A percentile compares a stretch with the other conserved stretches of the same genome.
Evolutionary conservation across 2,329 filamentous ascomycete genomes (phyloP).

Genomic region (Neofusicoccum ribis): DNA sequence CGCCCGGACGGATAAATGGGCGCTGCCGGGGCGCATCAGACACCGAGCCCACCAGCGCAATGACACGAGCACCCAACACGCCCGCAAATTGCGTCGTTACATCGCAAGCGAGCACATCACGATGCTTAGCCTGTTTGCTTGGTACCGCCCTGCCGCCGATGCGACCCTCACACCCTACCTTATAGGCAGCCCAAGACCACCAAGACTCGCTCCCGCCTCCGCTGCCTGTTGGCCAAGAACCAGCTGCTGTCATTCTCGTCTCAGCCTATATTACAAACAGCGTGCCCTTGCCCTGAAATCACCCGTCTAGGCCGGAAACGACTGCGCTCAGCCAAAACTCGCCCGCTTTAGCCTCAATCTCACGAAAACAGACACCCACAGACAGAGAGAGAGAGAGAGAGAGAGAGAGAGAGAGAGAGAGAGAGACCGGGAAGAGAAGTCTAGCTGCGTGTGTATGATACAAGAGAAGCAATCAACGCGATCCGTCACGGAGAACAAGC

Average conservation of each 20-base stretch:
- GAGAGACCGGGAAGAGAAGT: not conserved
- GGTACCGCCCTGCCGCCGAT: not conserved
- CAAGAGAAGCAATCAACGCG: not conserved
- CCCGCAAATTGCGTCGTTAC: not conserved
- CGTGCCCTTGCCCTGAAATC: not conserved
- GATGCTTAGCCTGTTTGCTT: conserved; percentile 17
- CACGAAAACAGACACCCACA: not conserved
- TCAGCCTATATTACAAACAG: conserved; percentile 14
- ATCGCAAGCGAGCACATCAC: conserved; percentile 12
- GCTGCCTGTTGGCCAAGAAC: not conserved
- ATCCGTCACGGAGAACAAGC: not conserved
- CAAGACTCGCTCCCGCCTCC: not conserved
- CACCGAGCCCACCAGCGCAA: not conserved
- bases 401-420: not conserved
- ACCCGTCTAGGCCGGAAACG: not conserved
- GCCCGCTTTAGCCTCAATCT: conserved; percentile 8
- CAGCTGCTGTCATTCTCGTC: not conserved
- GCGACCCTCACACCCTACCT: not conserved
- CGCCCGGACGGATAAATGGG: conserved; percentile 6
- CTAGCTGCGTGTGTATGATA: conserved; percentile 13
- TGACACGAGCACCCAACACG: not conserved
- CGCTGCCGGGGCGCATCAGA: not conserved
- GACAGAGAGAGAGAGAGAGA: not conserved
- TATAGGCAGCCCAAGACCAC: not conserved
- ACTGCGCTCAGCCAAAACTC: not conserved